phyloP scores from a whole-genome alignment of 2,329 filamentous ascomycete species.

The Nemania sp. region DNA sequence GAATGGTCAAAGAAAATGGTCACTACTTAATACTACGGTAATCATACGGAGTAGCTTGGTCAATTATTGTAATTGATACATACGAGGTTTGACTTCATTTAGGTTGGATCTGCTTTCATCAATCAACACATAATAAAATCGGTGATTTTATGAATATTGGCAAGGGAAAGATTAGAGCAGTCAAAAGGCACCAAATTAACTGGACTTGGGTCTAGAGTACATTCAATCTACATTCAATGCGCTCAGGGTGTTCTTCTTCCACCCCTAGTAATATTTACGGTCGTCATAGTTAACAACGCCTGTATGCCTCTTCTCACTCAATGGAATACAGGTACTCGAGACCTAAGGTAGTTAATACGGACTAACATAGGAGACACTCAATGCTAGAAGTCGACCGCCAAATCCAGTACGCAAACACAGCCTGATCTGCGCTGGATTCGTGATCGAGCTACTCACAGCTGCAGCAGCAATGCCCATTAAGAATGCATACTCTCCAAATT shows the following conservation, averaged over 20 bases:
- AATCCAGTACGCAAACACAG: too few species aligned
- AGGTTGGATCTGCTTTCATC: neutral
- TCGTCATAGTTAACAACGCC: neutral
- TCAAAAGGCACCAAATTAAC: neutral
- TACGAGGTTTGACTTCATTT: neutral
- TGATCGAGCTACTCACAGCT: too few species aligned
- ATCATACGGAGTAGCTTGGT: too few species aligned
- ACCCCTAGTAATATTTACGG: neutral
- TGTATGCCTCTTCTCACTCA: neutral
- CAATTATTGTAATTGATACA: neutral
- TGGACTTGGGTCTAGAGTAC: neutral
- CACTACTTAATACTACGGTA: too few species aligned
- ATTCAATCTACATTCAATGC: neutral
- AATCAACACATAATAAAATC: neutral
- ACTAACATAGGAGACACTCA: too few species aligned
- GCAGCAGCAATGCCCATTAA: too few species aligned
- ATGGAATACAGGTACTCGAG: too few species aligned
- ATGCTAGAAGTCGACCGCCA: too few species aligned
- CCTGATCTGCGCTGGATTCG: too few species aligned
- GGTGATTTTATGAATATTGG: slow-evolving; percentile 1
- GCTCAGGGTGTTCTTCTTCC: neutral
- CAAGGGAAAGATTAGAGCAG: neutral
- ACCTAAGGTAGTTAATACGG: neutral
- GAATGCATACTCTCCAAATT: too few species aligned
- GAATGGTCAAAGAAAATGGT: too few species aligned